phyloP scores from a whole-genome alignment of 1,284 basidiomycete species.

The Trichosporon coremiiforme region DNA sequence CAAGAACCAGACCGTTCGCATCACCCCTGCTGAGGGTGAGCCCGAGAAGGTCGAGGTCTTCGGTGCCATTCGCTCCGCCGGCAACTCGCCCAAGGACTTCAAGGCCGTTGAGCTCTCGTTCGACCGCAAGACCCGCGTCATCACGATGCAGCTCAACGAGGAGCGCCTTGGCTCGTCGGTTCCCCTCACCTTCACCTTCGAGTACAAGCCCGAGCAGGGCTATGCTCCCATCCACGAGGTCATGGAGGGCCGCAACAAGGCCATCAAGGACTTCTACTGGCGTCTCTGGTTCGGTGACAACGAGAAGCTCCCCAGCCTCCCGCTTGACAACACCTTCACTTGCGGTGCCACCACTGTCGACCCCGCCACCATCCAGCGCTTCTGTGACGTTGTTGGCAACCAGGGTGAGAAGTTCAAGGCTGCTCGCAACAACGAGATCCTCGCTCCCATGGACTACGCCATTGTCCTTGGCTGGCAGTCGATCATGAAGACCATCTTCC shows the following conservation, averaged over 20 bases:
- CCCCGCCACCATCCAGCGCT: constrained; percentile 74
- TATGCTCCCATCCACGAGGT: constrained; percentile 94
- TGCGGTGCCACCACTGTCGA: constrained; percentile 81
- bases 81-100: constrained; percentile 69
- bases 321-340: constrained; percentile 73
- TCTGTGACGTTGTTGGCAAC: constrained; percentile 93
- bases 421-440: constrained; percentile 67
- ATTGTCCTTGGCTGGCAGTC: constrained; percentile 98
- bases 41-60: constrained; percentile 64
- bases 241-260: constrained; percentile 76
- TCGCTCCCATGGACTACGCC: constrained; percentile 97
- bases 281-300: constrained; percentile 91
- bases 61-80: constrained; percentile 79
- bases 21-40: constrained; percentile 59
- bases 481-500: constrained; percentile 97
- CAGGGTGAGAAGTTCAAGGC: constrained; percentile 84
- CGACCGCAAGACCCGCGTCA: constrained; percentile 61
- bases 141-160: constrained; percentile 80
- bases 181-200: constrained; percentile 79
- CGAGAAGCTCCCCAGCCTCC: constrained; percentile 70
- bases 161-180: constrained; percentile 76
- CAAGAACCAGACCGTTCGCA: constrained; percentile 71
- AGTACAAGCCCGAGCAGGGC: constrained; percentile 84
- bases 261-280: constrained; percentile 98
- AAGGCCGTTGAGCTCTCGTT: constrained; percentile 80